Evolutionary conservation across 768 basidiomycete species (phyloP), one percentile per base, ranked within the genome.

Genomic region (Pulveroboletus sp.): DNA sequence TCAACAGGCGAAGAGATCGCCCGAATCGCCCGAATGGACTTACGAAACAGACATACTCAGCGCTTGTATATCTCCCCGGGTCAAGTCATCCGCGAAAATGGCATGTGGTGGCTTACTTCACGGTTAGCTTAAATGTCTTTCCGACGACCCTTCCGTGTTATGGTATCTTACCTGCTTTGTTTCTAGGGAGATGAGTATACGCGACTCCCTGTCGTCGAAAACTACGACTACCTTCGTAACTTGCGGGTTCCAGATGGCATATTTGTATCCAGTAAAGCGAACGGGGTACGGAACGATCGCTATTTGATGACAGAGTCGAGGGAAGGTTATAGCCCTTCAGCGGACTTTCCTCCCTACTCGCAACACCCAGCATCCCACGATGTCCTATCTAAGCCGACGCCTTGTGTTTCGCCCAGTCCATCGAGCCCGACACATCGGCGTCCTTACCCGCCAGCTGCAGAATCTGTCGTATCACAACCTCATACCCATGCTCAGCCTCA

Each of bases 31-130:
- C 81, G 14, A 81, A 86, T 53, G 88, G 88, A n/a, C 74, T 90
- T 43, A 90, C 87, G 36, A 90, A 90, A 69, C 88, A 90, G 63
- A 90, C 88, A 0, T 90, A 89, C 61, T 89, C 87, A 8, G 87
- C 87, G 24, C 79, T 82, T 33, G 85, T 88, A 38, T 75, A 82
- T 61, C 71, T 83, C 50, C 83, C 81, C 33, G 82, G 79, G 41
- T 70, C 75, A 33, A 71, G 69, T 46, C 75, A 76, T 44, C 75
- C 77, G 24, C 77, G 80, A 36, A 88, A 88, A 75, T 90, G 87
- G 87, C 87, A 90, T 69, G 77, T 90, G 42, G 87, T 88, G 49
- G 86, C 87, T 39, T 90, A 90, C 72, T 89, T 90, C 67, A 80
- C 81, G 67, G 86, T 88, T 62, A 62, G 78, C 59, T 43, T 19